A percentile compares a stretch with the other conserved stretches of the same genome.
These are phyloP conservation scores for Pleurostoma richardsiae DNA, from an alignment of 2,329 filamentous ascomycete genomes.

Conservation along the genomic window DNA sequence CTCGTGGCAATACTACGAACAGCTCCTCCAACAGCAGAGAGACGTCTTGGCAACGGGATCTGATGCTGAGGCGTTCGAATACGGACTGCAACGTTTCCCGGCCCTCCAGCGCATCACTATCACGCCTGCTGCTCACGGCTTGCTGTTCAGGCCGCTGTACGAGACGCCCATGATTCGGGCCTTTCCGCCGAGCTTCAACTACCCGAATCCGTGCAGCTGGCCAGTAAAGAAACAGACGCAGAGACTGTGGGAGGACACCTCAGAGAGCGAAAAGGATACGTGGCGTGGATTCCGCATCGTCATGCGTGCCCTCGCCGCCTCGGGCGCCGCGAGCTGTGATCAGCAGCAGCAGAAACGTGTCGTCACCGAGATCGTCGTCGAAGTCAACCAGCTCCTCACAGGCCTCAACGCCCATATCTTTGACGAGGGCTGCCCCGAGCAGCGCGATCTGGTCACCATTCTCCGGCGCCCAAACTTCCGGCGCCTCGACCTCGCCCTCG, in stretches of 20 bases:
- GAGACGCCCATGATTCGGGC: constrained; percentile 35
- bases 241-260: constrained; percentile 1
- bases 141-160: constrained; percentile 27
- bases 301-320: constrained; percentile 15
- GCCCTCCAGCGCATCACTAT: constrained; percentile 28
- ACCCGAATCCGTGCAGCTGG: constrained; percentile 28
- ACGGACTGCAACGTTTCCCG: constrained; percentile 26
- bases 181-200: constrained; percentile 31
- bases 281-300: constrained; percentile 26
- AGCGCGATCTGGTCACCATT: constrained; percentile 14
- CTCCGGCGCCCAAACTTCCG: constrained; percentile 18
- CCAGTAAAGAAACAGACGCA: constrained; percentile 3
- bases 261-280: constrained; percentile 7
- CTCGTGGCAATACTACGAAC: constrained; percentile 21
- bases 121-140: constrained; percentile 32
- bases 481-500: constrained; percentile 19
- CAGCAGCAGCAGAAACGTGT: constrained; percentile 9
- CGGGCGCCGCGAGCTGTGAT: too few relatives aligned
- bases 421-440: constrained; percentile 15
- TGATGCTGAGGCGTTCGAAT: constrained; percentile 24
- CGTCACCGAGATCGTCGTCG: constrained; percentile 27
- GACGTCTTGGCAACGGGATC: constrained; percentile 16
- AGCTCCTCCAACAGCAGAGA: constrained; percentile 24
- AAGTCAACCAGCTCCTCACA: constrained; percentile 19
- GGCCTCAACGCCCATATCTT: constrained; percentile 26